Evolutionary conservation across 441 rosid species (phyloP).

Genomic region (Mallotus repandus): DNA sequence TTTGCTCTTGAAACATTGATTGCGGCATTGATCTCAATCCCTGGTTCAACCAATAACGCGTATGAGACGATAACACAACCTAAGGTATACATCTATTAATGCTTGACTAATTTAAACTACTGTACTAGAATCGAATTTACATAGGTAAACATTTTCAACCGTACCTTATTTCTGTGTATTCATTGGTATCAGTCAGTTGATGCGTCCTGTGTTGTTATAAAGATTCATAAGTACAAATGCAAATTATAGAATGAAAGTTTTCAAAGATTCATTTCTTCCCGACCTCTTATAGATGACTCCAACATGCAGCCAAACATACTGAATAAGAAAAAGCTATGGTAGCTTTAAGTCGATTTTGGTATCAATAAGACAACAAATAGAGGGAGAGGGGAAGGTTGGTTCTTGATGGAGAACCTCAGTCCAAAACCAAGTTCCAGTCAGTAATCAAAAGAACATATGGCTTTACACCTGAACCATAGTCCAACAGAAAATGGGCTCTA

Average conservation of each 20-base stretch:
- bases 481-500: neutral
- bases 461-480: neutral
- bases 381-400: too few relatives aligned
- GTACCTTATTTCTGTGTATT: constrained; percentile 41
- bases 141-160: neutral
- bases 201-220: constrained; percentile 47
- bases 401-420: neutral
- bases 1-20: neutral
- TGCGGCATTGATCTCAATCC: neutral
- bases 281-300: neutral
- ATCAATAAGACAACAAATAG: neutral
- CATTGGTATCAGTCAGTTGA: constrained; percentile 49
- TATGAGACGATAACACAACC: neutral
- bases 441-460: neutral
- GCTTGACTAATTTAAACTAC: neutral
- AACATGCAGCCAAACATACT: neutral
- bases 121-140: neutral
- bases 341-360: neutral
- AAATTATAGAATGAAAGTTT: neutral
- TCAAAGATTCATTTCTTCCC: neutral
- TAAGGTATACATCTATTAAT: neutral
- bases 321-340: neutral
- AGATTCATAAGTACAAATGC: constrained; percentile 5
- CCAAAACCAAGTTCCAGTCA: neutral
- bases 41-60: neutral